Conservation (phyloP, 306 rosid genomes). For the Inga laurina region DNA sequence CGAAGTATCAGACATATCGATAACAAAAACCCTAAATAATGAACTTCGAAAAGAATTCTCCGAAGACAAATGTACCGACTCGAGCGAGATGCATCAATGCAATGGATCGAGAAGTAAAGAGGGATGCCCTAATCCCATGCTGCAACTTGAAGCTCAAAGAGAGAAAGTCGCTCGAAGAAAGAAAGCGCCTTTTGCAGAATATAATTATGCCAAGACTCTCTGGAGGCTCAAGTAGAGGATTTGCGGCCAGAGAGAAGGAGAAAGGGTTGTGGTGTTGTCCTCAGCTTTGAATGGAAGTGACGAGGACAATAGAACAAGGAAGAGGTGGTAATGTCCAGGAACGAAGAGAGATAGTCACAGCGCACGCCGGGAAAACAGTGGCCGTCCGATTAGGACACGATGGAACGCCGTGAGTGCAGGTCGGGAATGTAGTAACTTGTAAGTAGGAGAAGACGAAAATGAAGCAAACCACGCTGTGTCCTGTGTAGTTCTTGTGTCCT, state of each 20-base stretch:
- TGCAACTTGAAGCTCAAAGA: slow-evolving; percentile 1
- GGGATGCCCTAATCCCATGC: slow-evolving; percentile 39
- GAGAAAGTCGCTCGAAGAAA: background rate
- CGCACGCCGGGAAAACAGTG: slow-evolving; percentile 24
- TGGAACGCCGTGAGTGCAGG: background rate
- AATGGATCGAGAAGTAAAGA: background rate
- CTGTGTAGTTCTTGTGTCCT: background rate
- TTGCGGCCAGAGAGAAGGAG: background rate
- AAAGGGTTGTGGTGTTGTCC: slow-evolving; percentile 10
- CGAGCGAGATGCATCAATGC: slow-evolving; percentile 27
- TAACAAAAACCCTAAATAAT: slow-evolving; percentile 53
- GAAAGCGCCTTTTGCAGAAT: background rate
- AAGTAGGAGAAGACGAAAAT: background rate
- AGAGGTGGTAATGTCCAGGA: background rate
- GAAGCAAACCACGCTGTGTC: background rate
- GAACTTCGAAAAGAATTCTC: slow-evolving; percentile 29
- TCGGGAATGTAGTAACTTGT: background rate
- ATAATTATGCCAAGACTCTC: background rate
- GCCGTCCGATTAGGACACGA: background rate
- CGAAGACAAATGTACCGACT: slow-evolving; percentile 2
- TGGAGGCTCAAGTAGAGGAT: slow-evolving; percentile 3
- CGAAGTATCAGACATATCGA: slow-evolving; percentile 66
- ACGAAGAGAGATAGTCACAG: background rate
- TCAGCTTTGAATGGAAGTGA: slow-evolving; percentile 19
- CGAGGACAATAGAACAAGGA: slow-evolving; percentile 28